Percentiles rank a stretch among this genome's conserved stretches.
Evolutionary conservation across 2,329 filamentous ascomycete genomes (phyloP).

Genomic region (Fusarium sp.): DNA sequence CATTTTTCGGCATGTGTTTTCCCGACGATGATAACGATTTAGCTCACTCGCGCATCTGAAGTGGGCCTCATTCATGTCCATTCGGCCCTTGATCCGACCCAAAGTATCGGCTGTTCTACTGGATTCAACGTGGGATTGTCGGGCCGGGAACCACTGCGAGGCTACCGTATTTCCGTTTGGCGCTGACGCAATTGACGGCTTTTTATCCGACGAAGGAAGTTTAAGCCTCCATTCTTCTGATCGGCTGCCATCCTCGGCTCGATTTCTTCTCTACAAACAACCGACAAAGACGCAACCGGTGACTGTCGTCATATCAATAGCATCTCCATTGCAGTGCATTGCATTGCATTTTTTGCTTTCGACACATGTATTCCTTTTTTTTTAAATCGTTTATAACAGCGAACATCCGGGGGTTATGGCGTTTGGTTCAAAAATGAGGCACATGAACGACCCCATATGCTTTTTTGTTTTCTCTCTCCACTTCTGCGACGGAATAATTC

Average conservation of each 20-base stretch:
- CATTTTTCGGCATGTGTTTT: constrained; percentile 22
- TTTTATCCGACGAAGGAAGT: not conserved
- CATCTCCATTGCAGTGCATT: not conserved
- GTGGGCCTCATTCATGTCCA: constrained; percentile 22
- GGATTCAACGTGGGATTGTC: not conserved
- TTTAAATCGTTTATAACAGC: not conserved
- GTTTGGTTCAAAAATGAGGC: constrained; percentile 14
- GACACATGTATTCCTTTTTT: not conserved
- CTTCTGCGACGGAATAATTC: constrained; percentile 14
- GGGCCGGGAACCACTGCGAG: not conserved
- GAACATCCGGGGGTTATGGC: constrained; percentile 28
- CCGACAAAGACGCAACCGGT: constrained; percentile 1
- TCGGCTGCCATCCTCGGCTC: constrained; percentile 3
- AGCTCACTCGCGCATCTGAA: not conserved
- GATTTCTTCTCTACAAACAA: constrained; percentile 17
- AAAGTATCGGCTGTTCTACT: not conserved
- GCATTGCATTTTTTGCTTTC: not conserved
- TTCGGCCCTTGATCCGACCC: constrained; percentile 14
- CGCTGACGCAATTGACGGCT: not conserved
- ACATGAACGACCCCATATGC: not conserved
- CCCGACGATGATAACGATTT: constrained; percentile 7
- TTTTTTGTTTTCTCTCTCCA: constrained; percentile 4
- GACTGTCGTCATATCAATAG: constrained; percentile 14
- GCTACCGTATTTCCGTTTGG: constrained; percentile 7
- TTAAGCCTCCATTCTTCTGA: not conserved